phyloP scores from a whole-genome alignment of 805 yeast species.

The Yarrowia osloensis region DNA sequence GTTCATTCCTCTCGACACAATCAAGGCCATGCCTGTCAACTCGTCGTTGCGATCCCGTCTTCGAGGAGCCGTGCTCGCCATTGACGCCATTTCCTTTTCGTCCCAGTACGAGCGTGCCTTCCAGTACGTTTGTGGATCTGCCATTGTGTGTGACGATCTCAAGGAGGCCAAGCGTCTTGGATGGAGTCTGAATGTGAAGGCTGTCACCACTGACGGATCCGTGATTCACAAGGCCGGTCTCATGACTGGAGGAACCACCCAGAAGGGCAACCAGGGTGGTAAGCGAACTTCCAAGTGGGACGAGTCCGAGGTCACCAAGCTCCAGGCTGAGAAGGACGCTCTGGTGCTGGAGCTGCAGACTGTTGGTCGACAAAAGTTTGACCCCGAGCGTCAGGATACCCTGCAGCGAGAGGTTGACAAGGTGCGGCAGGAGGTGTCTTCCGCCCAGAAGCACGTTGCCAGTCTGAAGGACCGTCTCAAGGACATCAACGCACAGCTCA shows the following conservation, averaged over 20 bases:
- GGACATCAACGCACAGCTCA: slow-evolving; percentile 35
- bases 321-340: slow-evolving; percentile 55
- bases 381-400: slow-evolving; percentile 5
- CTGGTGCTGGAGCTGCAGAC: slow-evolving; percentile 54
- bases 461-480: slow-evolving; percentile 31
- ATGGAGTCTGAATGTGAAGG: slow-evolving; percentile 64
- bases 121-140: slow-evolving; percentile 73
- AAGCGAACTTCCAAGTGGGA: slow-evolving; percentile 57
- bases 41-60: slow-evolving; percentile 54
- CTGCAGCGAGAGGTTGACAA: slow-evolving; percentile 10
- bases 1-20: slow-evolving; percentile 84
- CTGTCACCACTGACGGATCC: slow-evolving; percentile 82
- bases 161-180: slow-evolving; percentile 68
- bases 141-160: slow-evolving; percentile 74
- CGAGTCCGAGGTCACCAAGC: slow-evolving; percentile 52
- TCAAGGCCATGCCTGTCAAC: slow-evolving; percentile 58
- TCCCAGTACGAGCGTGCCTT: slow-evolving; percentile 68
- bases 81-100: slow-evolving; percentile 75
- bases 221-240: slow-evolving; percentile 81
- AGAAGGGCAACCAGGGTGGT: slow-evolving; percentile 14
- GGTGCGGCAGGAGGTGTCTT: slow-evolving; percentile 20
- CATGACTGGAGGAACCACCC: slow-evolving; percentile 85
- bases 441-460: neutral
- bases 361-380: slow-evolving; percentile 30
- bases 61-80: slow-evolving; percentile 57